These are phyloP conservation scores for Elongisporangium prolatum DNA, from an alignment of 352 stramenopile genomes.

Conservation along the genomic window DNA sequence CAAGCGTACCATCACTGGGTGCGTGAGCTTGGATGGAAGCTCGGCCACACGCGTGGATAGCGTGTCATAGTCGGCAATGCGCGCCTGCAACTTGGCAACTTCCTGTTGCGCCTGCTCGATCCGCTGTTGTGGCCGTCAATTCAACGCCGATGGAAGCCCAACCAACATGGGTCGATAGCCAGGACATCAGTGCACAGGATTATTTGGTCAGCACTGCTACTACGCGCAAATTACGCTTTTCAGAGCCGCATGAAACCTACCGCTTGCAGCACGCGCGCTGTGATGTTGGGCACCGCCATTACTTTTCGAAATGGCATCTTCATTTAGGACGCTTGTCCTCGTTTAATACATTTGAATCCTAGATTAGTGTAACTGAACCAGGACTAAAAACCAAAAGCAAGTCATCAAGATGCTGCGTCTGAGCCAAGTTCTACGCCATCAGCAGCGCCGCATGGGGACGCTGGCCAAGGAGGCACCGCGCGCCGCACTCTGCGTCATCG, in stretches of 20 bases:
- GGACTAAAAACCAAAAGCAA: not conserved
- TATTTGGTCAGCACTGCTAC: not conserved
- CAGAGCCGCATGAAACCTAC: not conserved
- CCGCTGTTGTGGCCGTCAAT: constrained; percentile 19
- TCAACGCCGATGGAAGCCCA: not conserved
- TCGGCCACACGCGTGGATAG: constrained; percentile 52
- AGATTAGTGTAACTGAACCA: not conserved
- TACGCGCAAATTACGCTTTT: not conserved
- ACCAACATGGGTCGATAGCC: not conserved
- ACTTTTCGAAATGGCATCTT: not conserved
- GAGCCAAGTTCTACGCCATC: not conserved
- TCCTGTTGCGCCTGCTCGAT: constrained; percentile 52
- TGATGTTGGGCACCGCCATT: not conserved
- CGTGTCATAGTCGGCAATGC: constrained; percentile 48
- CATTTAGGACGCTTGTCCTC: not conserved
- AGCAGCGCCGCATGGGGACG: not conserved
- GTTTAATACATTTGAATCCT: not conserved
- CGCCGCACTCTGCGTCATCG: constrained; percentile 77
- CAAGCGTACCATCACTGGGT: constrained; percentile 64
- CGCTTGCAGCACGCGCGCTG: not conserved
- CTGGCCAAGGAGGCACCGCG: constrained; percentile 20
- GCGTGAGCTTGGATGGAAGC: constrained; percentile 73
- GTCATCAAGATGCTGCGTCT: not conserved
- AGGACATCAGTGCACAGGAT: not conserved
- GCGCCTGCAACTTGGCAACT: constrained; percentile 44